Base-by-base conservation (phyloP, 306 rosid species). In the Vicia faba region DNA sequence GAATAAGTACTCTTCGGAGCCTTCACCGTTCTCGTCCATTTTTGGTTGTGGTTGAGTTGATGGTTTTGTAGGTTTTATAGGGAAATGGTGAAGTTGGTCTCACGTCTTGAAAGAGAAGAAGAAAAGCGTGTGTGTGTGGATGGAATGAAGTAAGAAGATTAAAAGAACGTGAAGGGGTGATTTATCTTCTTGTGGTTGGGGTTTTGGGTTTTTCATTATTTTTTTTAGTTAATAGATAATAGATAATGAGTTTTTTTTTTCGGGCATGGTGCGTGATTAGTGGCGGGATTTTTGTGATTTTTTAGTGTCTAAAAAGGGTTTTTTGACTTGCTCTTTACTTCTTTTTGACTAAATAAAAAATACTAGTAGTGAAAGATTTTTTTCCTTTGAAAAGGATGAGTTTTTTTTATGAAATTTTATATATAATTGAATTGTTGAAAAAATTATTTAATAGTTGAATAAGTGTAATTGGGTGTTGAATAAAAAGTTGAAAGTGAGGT, bases 1-100 rank as follows among this genome's bases (percentile, higher is more conserved):
- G 88, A 89, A 92, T 68, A 92, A 45, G 64, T 87, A 92, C 81
- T 92, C 96, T 61, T 91, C 93, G 1, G 80, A 85, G 2, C 28
- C 80, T 16, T 79, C 84, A 0, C 66, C 79, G 5, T 82, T 79
- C 18, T 75, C 84, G 1, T 28, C 44, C 70, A 65, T 65, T 31
- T 18, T 46, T 36, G 7, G 18, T 16, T 10, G 12, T 36, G 14
- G 3, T 11, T 1, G 11, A 25, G 33, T 14, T 9, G 18, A 4
- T 4, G 2, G 8, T 31, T 2, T 1, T n/a, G 7, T 15, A 1
- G 23, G 62, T 28, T 56, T 26, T 31, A 15, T 58, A 43, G 8
- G 11, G n/a, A 16, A 31, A 11, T 3, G 5, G 67, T 6, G 70
- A 43, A 29, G 69, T 67, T 51, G 69, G 74, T 16, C 29, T 49